phyloP scores from a whole-genome alignment of 495 filamentous ascomycete genomes.

The Lentithecium fluviatile region DNA sequence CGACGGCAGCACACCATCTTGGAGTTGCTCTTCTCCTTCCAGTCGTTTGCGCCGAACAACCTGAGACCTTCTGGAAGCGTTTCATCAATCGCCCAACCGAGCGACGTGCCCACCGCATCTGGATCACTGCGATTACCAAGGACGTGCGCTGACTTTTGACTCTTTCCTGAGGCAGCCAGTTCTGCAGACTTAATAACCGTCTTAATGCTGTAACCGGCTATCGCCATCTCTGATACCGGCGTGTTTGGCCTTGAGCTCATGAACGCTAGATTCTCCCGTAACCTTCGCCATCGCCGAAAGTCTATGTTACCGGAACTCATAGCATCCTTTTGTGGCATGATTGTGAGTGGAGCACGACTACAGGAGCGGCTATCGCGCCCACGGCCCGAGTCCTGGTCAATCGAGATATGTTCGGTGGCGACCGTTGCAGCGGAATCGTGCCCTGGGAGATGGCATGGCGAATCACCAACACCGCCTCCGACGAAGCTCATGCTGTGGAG shows the following conservation, averaged over 20 bases:
- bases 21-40: not conserved
- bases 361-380: not conserved
- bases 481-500: not conserved
- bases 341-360: not conserved
- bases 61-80: conserved; percentile 32
- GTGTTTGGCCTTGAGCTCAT: not conserved
- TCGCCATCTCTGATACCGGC: conserved; percentile 6
- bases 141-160: conserved; percentile 9
- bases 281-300: not conserved
- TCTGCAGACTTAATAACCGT: conserved; percentile 19
- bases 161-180: conserved; percentile 5
- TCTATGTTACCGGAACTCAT: not conserved
- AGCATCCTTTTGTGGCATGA: not conserved
- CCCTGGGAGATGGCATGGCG: not conserved
- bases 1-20: conserved; percentile 9
- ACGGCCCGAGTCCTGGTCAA: too few species aligned
- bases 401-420: not conserved
- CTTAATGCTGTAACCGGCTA: conserved; percentile 25
- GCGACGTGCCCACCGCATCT: conserved; percentile 3
- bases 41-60: conserved; percentile 23
- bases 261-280: not conserved
- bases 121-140: conserved; percentile 10
- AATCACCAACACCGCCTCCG: not conserved
- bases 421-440: conserved; percentile 2
- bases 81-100: conserved; percentile 11